Conservation (phyloP, 192 early-diverging fungal species). For the Cetraspora pellucida region DNA sequence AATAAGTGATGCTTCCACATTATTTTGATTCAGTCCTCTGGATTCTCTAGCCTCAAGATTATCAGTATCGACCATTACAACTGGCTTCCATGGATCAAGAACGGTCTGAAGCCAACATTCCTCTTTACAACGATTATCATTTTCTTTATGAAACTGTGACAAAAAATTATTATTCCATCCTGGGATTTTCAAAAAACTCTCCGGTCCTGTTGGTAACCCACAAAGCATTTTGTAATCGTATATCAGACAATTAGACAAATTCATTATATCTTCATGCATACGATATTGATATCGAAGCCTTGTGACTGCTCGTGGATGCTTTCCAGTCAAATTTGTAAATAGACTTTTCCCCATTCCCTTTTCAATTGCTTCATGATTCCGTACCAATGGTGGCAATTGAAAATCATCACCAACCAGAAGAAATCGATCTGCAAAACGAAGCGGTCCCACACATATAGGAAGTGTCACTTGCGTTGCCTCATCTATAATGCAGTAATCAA, state of each 20-base stretch:
- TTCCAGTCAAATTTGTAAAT: slow-evolving; percentile 80
- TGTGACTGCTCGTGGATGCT: slow-evolving; percentile 76
- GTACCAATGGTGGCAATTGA: slow-evolving; percentile 89
- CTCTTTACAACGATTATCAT: background rate
- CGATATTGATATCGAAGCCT: slow-evolving; percentile 86
- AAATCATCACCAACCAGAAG: slow-evolving; percentile 95
- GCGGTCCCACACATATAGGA: slow-evolving; percentile 86
- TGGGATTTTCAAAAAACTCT: slow-evolving; percentile 50
- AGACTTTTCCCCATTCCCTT: slow-evolving; percentile 65
- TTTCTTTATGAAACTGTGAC: background rate
- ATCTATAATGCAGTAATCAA: slow-evolving; percentile 97
- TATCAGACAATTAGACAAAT: slow-evolving; percentile 77
- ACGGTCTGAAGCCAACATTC: slow-evolving; percentile 68
- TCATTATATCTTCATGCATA: slow-evolving; percentile 92
- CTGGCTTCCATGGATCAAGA: slow-evolving; percentile 65
- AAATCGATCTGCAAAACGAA: slow-evolving; percentile 80
- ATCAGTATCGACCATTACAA: slow-evolving; percentile 87
- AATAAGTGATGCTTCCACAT: slow-evolving; percentile 68
- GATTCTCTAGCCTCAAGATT: slow-evolving; percentile 63
- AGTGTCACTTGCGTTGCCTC: slow-evolving; percentile 94
- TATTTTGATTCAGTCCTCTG: slow-evolving; percentile 66
- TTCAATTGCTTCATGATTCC: slow-evolving; percentile 56
- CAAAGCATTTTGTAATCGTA: slow-evolving; percentile 80
- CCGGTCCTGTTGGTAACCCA: slow-evolving; percentile 70
- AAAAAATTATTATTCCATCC: slow-evolving; percentile 33